Evolutionary conservation across 805 yeast genomes (phyloP).

Genomic region (Starmerella asiatica): DNA sequence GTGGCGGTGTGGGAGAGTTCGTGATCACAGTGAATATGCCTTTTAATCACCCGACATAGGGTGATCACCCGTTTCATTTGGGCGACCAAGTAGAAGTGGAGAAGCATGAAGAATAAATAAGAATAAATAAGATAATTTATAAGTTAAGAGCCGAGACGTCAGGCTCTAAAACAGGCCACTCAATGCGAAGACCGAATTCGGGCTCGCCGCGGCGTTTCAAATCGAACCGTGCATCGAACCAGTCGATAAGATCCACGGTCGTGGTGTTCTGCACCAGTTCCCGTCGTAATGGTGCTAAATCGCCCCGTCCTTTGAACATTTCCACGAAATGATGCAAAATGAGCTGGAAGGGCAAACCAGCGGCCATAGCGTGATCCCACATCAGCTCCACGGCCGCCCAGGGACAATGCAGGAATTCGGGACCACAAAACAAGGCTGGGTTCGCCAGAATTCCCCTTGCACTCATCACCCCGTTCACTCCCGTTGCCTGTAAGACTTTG

Average conservation of each 20-base stretch:
- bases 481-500: constrained; percentile 49
- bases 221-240: constrained; percentile 61
- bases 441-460: constrained; percentile 77
- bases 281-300: constrained; percentile 28
- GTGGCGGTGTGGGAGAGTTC: too few species aligned
- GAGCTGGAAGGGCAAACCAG: constrained; percentile 74
- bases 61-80: too few species aligned
- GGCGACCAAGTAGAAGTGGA: too few species aligned
- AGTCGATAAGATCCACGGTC: constrained; percentile 58
- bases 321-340: constrained; percentile 79
- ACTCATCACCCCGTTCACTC: constrained; percentile 89
- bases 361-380: constrained; percentile 62
- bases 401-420: constrained; percentile 45
- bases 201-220: constrained; percentile 53
- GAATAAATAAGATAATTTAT: too few species aligned
- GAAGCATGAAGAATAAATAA: too few species aligned
- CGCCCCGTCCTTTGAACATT: constrained; percentile 46
- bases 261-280: constrained; percentile 50
- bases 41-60: too few species aligned
- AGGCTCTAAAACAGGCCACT: constrained; percentile 36
- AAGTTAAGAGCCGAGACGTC: too few species aligned
- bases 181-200: constrained; percentile 48
- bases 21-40: too few species aligned
- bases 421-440: constrained; percentile 77
- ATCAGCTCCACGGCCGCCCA: constrained; percentile 84